phyloP scores from a whole-genome alignment of 352 stramenopile species.

The Hyaloperonospora arabidopsidis region DNA sequence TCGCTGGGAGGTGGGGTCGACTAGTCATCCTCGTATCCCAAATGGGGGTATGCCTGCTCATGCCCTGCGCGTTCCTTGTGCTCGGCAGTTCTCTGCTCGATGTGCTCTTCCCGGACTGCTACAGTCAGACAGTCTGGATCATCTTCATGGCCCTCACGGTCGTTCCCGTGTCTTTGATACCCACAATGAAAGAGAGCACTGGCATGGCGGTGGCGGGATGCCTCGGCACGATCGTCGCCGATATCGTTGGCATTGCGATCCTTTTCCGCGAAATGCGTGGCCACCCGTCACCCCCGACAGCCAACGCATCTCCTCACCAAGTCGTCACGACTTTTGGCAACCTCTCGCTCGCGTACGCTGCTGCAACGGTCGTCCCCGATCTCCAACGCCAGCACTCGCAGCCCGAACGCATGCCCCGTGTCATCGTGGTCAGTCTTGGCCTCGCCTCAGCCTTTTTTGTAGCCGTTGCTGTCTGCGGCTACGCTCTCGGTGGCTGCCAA shows the following conservation, averaged over 20 bases:
- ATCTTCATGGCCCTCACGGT: slow-evolving; percentile 26
- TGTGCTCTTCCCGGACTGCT: slow-evolving; percentile 25
- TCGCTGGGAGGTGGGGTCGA: slow-evolving; percentile 19
- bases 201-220: slow-evolving; percentile 22
- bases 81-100: slow-evolving; percentile 21
- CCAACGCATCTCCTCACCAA: slow-evolving; percentile 16
- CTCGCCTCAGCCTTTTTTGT: slow-evolving; percentile 20
- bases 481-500: slow-evolving; percentile 17
- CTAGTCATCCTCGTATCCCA: slow-evolving; percentile 16
- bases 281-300: slow-evolving; percentile 15
- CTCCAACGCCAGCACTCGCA: slow-evolving; percentile 24
- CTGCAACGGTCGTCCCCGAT: slow-evolving; percentile 21
- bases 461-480: slow-evolving; percentile 13
- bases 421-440: slow-evolving; percentile 21
- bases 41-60: slow-evolving; percentile 21
- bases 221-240: slow-evolving; percentile 22
- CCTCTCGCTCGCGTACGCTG: slow-evolving; percentile 25
- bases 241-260: slow-evolving; percentile 20
- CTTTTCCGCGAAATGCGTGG: slow-evolving; percentile 16
- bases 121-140: slow-evolving; percentile 25
- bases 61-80: slow-evolving; percentile 25
- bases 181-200: slow-evolving; percentile 23
- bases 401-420: slow-evolving; percentile 24
- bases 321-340: slow-evolving; percentile 28
- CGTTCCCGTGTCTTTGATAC: slow-evolving; percentile 21